These are phyloP conservation scores for Leccinum subtestaceum DNA, from an alignment of 768 basidiomycete genomes.

Conservation along the genomic window DNA sequence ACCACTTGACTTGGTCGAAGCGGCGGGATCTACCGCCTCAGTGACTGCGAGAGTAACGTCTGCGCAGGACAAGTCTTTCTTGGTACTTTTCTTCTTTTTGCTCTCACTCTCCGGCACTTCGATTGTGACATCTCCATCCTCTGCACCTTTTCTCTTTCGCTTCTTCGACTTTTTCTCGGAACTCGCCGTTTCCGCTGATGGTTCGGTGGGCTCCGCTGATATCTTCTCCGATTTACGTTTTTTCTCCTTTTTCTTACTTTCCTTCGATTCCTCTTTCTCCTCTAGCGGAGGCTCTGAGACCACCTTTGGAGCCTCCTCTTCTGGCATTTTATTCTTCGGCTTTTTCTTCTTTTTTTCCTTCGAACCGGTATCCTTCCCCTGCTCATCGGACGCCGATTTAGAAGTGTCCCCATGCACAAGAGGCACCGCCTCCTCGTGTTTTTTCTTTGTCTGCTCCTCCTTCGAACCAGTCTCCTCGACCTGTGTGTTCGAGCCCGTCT, in stretches of 20 bases:
- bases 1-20: conserved; percentile 8
- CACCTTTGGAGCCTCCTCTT: not conserved
- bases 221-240: conserved; percentile 15
- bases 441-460: conserved; percentile 1
- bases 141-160: conserved; percentile 28
- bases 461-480: conserved; percentile 6
- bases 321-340: not conserved
- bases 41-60: conserved; percentile 3
- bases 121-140: conserved; percentile 8
- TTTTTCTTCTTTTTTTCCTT: not conserved
- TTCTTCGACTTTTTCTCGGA: conserved; percentile 32
- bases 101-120: conserved; percentile 3
- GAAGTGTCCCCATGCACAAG: not conserved
- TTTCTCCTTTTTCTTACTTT: conserved; percentile 19
- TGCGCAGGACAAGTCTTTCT: conserved; percentile 11
- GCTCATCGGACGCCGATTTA: not conserved
- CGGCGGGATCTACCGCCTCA: conserved; percentile 13
- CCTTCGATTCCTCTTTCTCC: not conserved
- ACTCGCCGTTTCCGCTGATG: conserved; percentile 10
- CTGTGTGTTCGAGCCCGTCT: not conserved
- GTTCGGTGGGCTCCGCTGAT: conserved; percentile 19
- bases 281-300: not conserved
- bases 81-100: conserved; percentile 27
- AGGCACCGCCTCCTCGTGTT: not conserved
- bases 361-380: not conserved